Evolutionary conservation across 2,329 filamentous ascomycete species (phyloP), one percentile per base, ranked within the genome.

Genomic region (Cladosporium sp.): DNA sequence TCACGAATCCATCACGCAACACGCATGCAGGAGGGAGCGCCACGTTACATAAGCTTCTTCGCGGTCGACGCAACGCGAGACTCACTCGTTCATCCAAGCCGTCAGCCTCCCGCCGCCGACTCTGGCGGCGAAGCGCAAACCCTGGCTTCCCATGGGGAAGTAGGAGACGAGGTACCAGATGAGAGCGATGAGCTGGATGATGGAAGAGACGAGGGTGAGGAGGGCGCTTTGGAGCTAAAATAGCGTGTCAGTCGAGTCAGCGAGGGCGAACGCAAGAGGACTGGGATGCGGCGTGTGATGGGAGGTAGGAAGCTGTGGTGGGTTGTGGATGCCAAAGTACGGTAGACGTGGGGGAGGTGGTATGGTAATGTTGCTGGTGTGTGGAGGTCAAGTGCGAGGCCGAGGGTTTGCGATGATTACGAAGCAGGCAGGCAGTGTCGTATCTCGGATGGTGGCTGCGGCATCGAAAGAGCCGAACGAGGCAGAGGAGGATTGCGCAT

Each of bases 81-180:
- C 31, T 61, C 58, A 95, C 54, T 87, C 85, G 44, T 81, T 85
- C 82, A 96, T 85, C 93, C 92, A 97, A 49, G 90, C 82, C 4
- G 89, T 81, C 35, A 95, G 87, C 66, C 91, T 82, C 66, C 85
- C 85, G 16, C 86, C 88, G 18, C 92, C 93, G 66, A 95, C 93
- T 3, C 83, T 84, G 41, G 90, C 89, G 54, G 90, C 90, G 60
- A 95, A 82, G 55, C 92, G 85, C 59, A 98, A 74, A 40, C 93
- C 89, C 52, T 85, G 87, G 53, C 87, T 88, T 38, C 93, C 93
- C 91, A 97, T 95, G 22, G 93, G 93, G 65, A 97, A 97, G 71
- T 98, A 98, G 72, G 89, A 95, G 70, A 97, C 84, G 43, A 96
- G 78, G 73, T 97, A 97, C 92, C 92, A 97, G 43, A 89, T 59